A percentile compares a stretch with the other conserved stretches of the same genome.
Evolutionary conservation across 2,329 filamentous ascomycete genomes (phyloP).

Genomic region (Aspergillus oerlinghausenensis): DNA sequence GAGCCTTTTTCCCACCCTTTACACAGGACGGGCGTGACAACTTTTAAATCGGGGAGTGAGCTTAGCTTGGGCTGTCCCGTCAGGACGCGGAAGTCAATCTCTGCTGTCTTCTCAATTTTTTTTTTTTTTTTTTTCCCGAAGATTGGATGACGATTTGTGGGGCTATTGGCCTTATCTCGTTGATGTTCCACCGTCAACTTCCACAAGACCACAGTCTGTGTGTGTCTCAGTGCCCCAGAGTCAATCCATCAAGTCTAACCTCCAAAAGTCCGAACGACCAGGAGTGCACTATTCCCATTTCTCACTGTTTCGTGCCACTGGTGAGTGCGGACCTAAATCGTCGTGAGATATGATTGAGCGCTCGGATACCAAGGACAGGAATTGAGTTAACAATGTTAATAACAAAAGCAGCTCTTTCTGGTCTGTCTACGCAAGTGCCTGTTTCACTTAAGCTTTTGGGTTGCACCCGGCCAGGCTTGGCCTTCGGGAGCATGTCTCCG

Average conservation of each 20-base stretch:
- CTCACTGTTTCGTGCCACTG: not conserved
- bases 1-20: not conserved
- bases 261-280: not conserved
- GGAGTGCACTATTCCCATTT: not conserved
- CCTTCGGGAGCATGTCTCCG: not conserved
- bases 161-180: not conserved
- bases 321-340: not conserved
- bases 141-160: not conserved
- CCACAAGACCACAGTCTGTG: not conserved
- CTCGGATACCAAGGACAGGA: not conserved
- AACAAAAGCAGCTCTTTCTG: not conserved
- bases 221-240: not conserved
- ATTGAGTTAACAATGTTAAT: not conserved
- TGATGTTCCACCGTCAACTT: not conserved
- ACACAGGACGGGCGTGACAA: not conserved
- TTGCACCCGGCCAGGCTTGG: conserved; percentile 7
- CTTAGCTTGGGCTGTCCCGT: not conserved
- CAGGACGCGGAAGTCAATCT: not conserved
- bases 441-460: conserved; percentile 8
- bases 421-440: not conserved
- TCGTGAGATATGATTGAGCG: no score
- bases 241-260: not conserved
- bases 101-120: not conserved
- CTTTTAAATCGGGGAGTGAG: not conserved
- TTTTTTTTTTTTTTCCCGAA: not conserved